Conservation (phyloP, 106 monocot species). For the Ottelia alismoides region DNA sequence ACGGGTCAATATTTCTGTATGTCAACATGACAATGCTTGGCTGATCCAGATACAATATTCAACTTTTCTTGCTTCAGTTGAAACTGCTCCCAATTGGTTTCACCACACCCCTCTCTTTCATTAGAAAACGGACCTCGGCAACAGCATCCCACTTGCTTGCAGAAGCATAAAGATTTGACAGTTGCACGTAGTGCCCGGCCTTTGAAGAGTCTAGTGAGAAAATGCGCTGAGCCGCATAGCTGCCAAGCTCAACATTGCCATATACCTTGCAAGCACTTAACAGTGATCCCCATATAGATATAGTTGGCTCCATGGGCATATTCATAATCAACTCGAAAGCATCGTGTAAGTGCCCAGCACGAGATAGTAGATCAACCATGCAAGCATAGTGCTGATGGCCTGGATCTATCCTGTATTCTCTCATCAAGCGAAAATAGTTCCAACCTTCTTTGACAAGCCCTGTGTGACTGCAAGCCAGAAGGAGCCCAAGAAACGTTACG, state of each 20-base stretch:
- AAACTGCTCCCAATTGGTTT: constrained; percentile 45
- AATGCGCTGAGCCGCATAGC: constrained; percentile 29
- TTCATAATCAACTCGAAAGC: constrained; percentile 38
- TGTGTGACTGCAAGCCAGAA: constrained; percentile 62
- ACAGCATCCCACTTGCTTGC: constrained; percentile 55
- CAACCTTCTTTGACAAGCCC: constrained; percentile 57
- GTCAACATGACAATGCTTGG: no score
- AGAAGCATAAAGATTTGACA: constrained; percentile 69
- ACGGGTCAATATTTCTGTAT: no score
- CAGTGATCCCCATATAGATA: constrained; percentile 71
- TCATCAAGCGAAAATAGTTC: constrained; percentile 48
- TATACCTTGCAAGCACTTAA: constrained; percentile 58
- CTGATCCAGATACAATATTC: no score
- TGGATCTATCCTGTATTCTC: constrained; percentile 30
- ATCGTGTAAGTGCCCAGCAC: constrained; percentile 42
- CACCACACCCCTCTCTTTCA: constrained; percentile 46
- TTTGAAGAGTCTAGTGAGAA: constrained; percentile 51
- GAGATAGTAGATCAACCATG: constrained; percentile 62
- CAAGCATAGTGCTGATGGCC: constrained; percentile 65
- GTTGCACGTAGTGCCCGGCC: constrained; percentile 80
- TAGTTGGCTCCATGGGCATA: constrained; percentile 59
- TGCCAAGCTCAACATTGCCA: constrained; percentile 42
- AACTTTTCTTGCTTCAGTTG: no score
- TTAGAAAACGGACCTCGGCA: constrained; percentile 33
- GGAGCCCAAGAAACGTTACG: constrained; percentile 52